Base-by-base conservation (phyloP, 202 grass and related monocot species). In the Schoenoplectus tabernaemontani region DNA sequence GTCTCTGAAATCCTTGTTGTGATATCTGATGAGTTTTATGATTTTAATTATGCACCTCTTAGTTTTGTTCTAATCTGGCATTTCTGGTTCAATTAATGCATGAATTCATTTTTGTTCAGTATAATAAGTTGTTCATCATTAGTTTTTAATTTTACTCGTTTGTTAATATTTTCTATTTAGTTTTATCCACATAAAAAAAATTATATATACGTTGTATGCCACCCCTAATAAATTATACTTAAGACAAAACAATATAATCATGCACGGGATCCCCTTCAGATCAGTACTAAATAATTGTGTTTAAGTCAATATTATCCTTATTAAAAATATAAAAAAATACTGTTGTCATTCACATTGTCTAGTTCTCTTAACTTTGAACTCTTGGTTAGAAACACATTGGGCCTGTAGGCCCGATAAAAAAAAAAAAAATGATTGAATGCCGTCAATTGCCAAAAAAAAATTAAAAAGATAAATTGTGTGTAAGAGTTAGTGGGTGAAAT, bases 1-100 rank as follows among this genome's bases (percentile, higher is more conserved):
- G 10, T 93, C 91, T 47, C 89, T 97, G 51, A 97, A 88, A 60
- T 97, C 93, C 4, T 68, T 93, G 78, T 84, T 93, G 76, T 93
- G 59, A 90, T 61, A 12, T 22, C 1, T 46, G 17, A 56, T 26
- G 0, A 26, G 5, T 32, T 19, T 37, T 28, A 20, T 12, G 48
- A 33, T 26, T 78, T 65, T 47, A 37, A 48, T 48, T 50, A 63
- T 32, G 78, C 44, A 51, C 24, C 38, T 53, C 20, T 54, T 68
- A 28, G 28, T 77, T 61, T 77, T 30, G 28, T 63, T 36, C 26
- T 63, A 63, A 63, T 15, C 28, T 63, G 34, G 30, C 60, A 12
- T 63, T 32, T 63, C 32, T 16, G 60, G n/a, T 24, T 57, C 48
- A 77, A 59, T 59, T 51, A 51, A 78, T 78, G 75, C 54, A 78